phyloP scores from a whole-genome alignment of 306 rosid species.

The Gleditsia sinensis region DNA sequence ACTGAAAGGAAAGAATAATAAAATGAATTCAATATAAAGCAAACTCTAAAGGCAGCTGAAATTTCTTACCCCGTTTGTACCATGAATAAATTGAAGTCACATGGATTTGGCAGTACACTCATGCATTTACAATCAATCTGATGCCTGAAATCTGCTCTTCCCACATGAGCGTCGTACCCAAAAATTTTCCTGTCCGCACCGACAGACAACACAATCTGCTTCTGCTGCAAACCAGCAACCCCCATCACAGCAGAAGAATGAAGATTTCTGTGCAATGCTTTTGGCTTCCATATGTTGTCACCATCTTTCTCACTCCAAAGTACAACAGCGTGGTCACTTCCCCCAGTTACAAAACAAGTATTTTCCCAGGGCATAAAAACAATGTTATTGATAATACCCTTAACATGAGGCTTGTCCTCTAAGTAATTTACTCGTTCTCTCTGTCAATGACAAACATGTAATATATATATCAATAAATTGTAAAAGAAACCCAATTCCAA shows the following conservation, averaged over 20 bases:
- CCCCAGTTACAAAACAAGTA: constrained; percentile 67
- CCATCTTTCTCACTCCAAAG: constrained; percentile 67
- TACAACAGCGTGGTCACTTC: constrained; percentile 77
- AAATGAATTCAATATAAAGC: neutral
- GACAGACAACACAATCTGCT: constrained; percentile 64
- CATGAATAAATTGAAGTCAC: constrained; percentile 87
- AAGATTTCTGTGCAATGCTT: constrained; percentile 54
- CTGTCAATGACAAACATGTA: constrained; percentile 48
- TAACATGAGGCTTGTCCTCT: constrained; percentile 74
- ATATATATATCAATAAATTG: constrained; percentile 8
- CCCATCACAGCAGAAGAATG: constrained; percentile 96
- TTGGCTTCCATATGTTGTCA: constrained; percentile 67
- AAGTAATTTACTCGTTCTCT: constrained; percentile 58
- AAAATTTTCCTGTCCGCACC: constrained; percentile 80
- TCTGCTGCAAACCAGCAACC: constrained; percentile 75
- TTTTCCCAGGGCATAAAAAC: constrained; percentile 72
- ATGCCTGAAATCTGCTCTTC: constrained; percentile 62
- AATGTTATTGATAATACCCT: constrained; percentile 72
- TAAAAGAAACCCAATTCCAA: constrained; percentile 8
- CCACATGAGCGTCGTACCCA: constrained; percentile 58
- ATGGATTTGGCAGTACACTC: constrained; percentile 76
- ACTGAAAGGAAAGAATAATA: neutral
- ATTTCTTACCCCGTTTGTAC: constrained; percentile 80
- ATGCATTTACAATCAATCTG: constrained; percentile 84
- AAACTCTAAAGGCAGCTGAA: constrained; percentile 3